These are phyloP conservation scores for Didymella pinodella DNA, from an alignment of 2,329 filamentous ascomycete species.

Conservation along the genomic window DNA sequence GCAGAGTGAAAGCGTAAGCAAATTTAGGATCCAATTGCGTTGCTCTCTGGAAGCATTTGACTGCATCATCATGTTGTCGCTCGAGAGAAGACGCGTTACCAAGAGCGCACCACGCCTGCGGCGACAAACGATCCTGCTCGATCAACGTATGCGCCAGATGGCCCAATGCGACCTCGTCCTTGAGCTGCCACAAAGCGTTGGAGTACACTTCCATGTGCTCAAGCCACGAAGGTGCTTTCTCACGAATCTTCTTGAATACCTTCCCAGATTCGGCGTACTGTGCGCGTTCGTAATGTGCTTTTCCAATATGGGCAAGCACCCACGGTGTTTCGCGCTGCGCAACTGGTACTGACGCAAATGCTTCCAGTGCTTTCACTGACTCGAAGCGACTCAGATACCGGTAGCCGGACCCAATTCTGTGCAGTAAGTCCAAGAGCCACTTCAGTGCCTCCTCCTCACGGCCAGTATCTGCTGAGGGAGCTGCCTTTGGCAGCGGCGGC, in stretches of 20 bases:
- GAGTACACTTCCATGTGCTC: constrained; percentile 99
- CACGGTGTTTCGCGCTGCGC: constrained; percentile 89
- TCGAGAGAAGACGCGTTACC: constrained; percentile 95
- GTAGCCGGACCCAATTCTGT: constrained; percentile 82
- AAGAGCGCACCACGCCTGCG: constrained; percentile 93
- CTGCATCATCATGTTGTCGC: constrained; percentile 90
- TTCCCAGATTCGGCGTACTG: constrained; percentile 87
- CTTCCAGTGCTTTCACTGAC: constrained; percentile 77
- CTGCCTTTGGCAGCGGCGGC: constrained; percentile 43
- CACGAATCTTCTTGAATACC: constrained; percentile 80
- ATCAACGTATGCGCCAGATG: constrained; percentile 91
- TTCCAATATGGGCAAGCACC: constrained; percentile 89
- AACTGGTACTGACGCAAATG: constrained; percentile 74
- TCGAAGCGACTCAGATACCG: constrained; percentile 80
- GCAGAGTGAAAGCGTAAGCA: constrained; percentile 93
- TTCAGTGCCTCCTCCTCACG: constrained; percentile 79
- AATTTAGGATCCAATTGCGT: constrained; percentile 90
- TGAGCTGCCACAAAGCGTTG: constrained; percentile 98
- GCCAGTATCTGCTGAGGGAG: constrained; percentile 62
- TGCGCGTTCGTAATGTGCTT: constrained; percentile 89
- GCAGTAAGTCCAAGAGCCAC: constrained; percentile 80
- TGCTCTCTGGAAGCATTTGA: constrained; percentile 92
- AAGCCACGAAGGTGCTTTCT: constrained; percentile 79
- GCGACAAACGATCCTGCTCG: constrained; percentile 85
- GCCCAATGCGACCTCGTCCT: constrained; percentile 88